A percentile compares a stretch with the other conserved stretches of the same genome.
phyloP scores from a whole-genome alignment of 2,329 filamentous ascomycete genomes.

The Fusarium secorum region DNA sequence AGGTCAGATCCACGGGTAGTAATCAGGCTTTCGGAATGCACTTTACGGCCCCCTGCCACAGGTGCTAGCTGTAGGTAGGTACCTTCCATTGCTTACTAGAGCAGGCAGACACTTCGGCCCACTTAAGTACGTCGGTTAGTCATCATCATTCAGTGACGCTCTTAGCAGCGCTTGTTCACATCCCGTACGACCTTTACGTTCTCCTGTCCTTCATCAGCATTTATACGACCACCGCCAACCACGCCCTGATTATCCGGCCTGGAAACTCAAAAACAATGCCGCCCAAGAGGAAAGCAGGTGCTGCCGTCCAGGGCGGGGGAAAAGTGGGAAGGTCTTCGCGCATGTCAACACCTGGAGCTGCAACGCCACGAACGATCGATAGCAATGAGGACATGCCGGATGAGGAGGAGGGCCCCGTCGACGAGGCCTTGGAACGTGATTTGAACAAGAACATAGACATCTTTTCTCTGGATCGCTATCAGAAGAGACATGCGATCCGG shows the following conservation, averaged over 20 bases:
- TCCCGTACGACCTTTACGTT: background rate
- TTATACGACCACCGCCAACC: conserved; percentile 9
- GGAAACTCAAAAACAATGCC: conserved; percentile 64
- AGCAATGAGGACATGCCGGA: conserved; percentile 58
- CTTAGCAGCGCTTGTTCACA: conserved; percentile 6
- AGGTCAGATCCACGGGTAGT: too few species aligned
- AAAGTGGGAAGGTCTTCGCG: conserved; percentile 66
- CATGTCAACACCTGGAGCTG: conserved; percentile 67
- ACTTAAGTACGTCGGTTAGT: conserved; percentile 14
- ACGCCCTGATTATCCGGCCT: conserved; percentile 9
- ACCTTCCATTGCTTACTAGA: background rate
- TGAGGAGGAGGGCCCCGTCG: conserved; percentile 59
- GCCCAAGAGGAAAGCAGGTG: conserved; percentile 72
- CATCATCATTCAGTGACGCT: conserved; percentile 24
- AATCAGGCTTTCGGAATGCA: conserved; percentile 18
- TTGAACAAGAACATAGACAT: conserved; percentile 67
- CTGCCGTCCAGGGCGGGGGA: conserved; percentile 55
- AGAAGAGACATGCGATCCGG: conserved; percentile 54
- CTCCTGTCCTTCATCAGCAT: background rate
- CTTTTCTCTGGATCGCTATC: conserved; percentile 63
- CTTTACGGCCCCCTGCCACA: conserved; percentile 11
- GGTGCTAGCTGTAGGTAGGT: background rate
- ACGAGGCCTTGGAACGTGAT: conserved; percentile 61
- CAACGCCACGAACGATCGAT: conserved; percentile 65
- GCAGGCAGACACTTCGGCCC: background rate